Conservation (phyloP, 306 rosid species). For the Parietaria judaica region DNA sequence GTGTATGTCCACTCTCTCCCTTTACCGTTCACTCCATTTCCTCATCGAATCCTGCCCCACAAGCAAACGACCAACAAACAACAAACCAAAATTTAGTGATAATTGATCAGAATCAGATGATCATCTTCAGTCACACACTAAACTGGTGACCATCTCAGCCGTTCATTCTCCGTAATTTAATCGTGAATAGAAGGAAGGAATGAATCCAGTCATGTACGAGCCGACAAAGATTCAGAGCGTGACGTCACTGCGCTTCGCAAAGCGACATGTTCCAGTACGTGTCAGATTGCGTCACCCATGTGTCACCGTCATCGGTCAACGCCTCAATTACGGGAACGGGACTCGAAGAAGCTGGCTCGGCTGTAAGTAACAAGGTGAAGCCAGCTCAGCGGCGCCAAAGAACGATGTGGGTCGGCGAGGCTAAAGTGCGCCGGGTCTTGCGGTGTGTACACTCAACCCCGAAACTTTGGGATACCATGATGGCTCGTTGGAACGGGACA, state of each 20-base stretch:
- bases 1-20: too few relatives aligned
- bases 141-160: neutral
- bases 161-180: neutral
- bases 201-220: neutral
- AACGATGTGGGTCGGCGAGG: too few relatives aligned
- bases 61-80: slow-evolving; percentile 4
- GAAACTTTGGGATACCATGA: too few relatives aligned
- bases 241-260: slow-evolving; percentile 14
- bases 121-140: neutral
- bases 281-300: slow-evolving; percentile 32
- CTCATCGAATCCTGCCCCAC: slow-evolving; percentile 5
- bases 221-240: slow-evolving; percentile 25
- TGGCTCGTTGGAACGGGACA: too few relatives aligned
- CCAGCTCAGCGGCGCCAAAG: slow-evolving; percentile 25
- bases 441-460: too few relatives aligned
- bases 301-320: slow-evolving; percentile 27
- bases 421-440: too few relatives aligned
- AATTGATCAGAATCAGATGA: neutral
- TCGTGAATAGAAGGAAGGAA: neutral
- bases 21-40: neutral
- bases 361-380: too few relatives aligned
- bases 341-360: too few relatives aligned
- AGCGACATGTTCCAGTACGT: slow-evolving; percentile 10
- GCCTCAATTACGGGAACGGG: neutral
- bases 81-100: neutral